Percentiles rank a stretch among this genome's conserved stretches.
These are phyloP conservation scores for Coemansia sp. DNA, from an alignment of 192 early-diverging fungal genomes.

Conservation along the genomic window DNA sequence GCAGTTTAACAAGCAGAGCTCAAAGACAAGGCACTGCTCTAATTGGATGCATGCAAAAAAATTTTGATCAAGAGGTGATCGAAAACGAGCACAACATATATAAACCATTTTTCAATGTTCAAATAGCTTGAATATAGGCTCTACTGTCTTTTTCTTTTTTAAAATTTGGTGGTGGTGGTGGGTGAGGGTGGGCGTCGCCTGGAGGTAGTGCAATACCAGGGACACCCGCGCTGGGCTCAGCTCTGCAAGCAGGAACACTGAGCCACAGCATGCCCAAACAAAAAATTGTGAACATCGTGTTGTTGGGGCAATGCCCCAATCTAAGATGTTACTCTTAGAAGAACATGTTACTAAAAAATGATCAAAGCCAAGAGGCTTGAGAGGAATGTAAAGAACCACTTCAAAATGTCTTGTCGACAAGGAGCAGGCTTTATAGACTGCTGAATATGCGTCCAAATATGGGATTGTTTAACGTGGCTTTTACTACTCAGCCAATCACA, in stretches of 20 bases:
- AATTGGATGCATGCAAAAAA: too few relatives aligned
- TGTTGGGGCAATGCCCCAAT: slow-evolving; percentile 32
- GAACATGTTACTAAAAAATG: slow-evolving; percentile 41
- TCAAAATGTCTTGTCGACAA: background rate
- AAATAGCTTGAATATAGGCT: background rate
- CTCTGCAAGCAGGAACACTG: slow-evolving; percentile 46
- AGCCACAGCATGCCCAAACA: slow-evolving; percentile 26
- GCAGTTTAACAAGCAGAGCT: too few relatives aligned
- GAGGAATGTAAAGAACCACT: slow-evolving; percentile 24
- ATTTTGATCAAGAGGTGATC: too few relatives aligned
- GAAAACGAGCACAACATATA: too few relatives aligned
- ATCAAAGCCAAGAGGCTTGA: slow-evolving; percentile 38
- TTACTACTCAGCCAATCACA: too few relatives aligned
- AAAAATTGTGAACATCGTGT: slow-evolving; percentile 46
- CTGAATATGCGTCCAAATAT: too few relatives aligned
- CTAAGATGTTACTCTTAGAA: slow-evolving; percentile 39
- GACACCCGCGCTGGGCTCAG: slow-evolving; percentile 33
- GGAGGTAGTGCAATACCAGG: slow-evolving; percentile 53
- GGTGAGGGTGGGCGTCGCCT: slow-evolving; percentile 34
- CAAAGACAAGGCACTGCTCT: too few relatives aligned
- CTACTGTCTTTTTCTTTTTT: slow-evolving; percentile 7
- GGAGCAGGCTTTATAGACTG: background rate
- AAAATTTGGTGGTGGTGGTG: slow-evolving; percentile 3
- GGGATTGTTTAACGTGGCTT: too few relatives aligned
- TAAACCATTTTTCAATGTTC: too few relatives aligned